A percentile compares a stretch with the other conserved stretches of the same genome.
Evolutionary conservation across 2,329 filamentous ascomycete genomes (phyloP).

Genomic region (Neonectria punicea): DNA sequence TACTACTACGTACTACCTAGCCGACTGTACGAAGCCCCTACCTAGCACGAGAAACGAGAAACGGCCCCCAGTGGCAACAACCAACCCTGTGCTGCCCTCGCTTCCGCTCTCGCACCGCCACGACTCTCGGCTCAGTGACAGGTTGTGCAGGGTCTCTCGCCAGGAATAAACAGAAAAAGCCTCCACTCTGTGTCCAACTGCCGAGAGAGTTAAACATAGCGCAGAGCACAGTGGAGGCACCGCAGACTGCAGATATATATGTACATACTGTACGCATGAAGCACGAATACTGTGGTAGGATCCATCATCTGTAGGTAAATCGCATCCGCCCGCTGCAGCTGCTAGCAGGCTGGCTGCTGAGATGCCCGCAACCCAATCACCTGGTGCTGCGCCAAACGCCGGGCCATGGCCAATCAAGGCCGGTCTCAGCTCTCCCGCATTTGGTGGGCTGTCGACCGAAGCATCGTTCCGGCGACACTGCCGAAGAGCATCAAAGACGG

Average conservation of each 20-base stretch:
- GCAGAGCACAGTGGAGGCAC: neutral
- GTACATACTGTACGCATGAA: neutral
- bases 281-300: too few relatives aligned
- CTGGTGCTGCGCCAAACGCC: conserved; percentile 17
- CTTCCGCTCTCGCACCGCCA: neutral
- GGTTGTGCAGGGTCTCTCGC: neutral
- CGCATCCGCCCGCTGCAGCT: conserved; percentile 21
- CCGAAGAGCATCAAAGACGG: neutral
- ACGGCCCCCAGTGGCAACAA: neutral
- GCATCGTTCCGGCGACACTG: conserved; percentile 15
- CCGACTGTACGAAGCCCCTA: too few relatives aligned
- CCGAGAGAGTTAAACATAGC: neutral
- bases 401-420: conserved; percentile 24
- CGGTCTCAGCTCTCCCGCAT: neutral
- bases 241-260: neutral
- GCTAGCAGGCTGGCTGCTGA: conserved; percentile 1
- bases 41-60: too few relatives aligned
- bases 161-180: neutral
- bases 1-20: too few relatives aligned
- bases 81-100: neutral
- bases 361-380: conserved; percentile 26
- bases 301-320: neutral
- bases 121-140: neutral
- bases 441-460: conserved; percentile 1
- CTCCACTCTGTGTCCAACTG: neutral